Evolutionary conservation across 345 rosid genomes (phyloP).

Genomic region (Salix dunnii): DNA sequence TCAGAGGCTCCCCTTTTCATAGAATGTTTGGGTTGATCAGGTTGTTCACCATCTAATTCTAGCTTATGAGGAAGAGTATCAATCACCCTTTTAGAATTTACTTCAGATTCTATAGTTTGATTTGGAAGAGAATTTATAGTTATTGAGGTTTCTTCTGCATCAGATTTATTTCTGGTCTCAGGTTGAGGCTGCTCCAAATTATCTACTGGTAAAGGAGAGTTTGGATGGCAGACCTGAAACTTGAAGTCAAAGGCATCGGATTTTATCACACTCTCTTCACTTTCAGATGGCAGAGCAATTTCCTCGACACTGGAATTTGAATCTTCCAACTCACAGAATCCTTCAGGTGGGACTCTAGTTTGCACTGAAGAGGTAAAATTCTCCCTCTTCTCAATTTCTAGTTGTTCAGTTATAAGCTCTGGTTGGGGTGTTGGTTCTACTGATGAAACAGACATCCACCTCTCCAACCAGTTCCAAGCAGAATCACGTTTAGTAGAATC

Average conservation of each 20-base stretch:
- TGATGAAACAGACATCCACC: conserved; percentile 77
- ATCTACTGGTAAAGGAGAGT: conserved; percentile 21
- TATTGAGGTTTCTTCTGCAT: conserved; percentile 35
- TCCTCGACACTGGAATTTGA: conserved; percentile 26
- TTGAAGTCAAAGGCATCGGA: conserved; percentile 29
- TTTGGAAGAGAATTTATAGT: conserved; percentile 29
- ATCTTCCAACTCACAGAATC: conserved; percentile 27
- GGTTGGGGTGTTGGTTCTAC: conserved; percentile 37
- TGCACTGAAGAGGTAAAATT: conserved; percentile 23
- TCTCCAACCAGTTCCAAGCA: conserved; percentile 94
- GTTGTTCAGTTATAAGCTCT: conserved; percentile 31
- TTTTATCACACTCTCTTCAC: conserved; percentile 39
- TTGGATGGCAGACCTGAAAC: conserved; percentile 23
- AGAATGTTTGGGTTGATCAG: conserved; percentile 40
- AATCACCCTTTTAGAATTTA: conserved; percentile 26
- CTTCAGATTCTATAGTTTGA: conserved; percentile 27
- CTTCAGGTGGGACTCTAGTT: conserved; percentile 29
- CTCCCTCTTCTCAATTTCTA: conserved; percentile 33
- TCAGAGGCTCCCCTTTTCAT: conserved; percentile 56
- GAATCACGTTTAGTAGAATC: conserved; percentile 73
- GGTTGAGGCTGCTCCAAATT: conserved; percentile 37
- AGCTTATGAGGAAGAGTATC: conserved; percentile 26
- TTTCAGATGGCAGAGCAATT: conserved; percentile 26
- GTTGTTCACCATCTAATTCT: conserved; percentile 49
- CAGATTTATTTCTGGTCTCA: conserved; percentile 31